Evolutionary conservation across 2,329 filamentous ascomycete species (phyloP).

Genomic region (Claviceps monticola): DNA sequence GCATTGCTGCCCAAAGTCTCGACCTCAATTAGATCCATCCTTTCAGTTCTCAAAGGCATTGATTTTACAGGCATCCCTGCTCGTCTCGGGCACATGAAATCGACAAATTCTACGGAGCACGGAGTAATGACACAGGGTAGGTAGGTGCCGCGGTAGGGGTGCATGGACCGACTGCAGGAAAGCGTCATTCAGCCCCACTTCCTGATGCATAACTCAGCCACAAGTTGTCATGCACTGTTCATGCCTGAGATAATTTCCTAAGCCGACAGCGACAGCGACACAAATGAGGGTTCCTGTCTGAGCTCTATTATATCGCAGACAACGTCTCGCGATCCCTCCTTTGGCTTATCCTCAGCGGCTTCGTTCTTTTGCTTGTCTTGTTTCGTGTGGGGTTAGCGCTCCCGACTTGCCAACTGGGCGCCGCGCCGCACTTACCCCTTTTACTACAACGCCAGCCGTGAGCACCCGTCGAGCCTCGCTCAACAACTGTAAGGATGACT

Average conservation of each 20-base stretch:
- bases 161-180: background rate
- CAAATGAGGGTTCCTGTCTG: too few relatives aligned
- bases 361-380: background rate
- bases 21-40: too few relatives aligned
- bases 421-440: conserved; percentile 1
- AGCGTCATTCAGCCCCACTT: conserved; percentile 1
- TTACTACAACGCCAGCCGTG: conserved; percentile 1
- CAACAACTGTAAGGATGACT: conserved; percentile 13
- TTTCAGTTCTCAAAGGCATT: too few relatives aligned
- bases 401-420: background rate
- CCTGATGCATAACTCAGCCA: conserved; percentile 2
- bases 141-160: background rate
- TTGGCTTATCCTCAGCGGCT: background rate
- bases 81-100: too few relatives aligned
- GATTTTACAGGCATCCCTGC: too few relatives aligned
- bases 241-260: background rate
- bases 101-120: background rate
- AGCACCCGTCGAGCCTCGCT: conserved; percentile 3
- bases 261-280: background rate
- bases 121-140: background rate
- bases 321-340: background rate
- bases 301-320: too few relatives aligned
- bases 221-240: background rate
- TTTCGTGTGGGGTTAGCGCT: background rate
- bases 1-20: too few relatives aligned